Conservation (phyloP, 2,329 filamentous ascomycete species). For the Microsporum audouinii region DNA sequence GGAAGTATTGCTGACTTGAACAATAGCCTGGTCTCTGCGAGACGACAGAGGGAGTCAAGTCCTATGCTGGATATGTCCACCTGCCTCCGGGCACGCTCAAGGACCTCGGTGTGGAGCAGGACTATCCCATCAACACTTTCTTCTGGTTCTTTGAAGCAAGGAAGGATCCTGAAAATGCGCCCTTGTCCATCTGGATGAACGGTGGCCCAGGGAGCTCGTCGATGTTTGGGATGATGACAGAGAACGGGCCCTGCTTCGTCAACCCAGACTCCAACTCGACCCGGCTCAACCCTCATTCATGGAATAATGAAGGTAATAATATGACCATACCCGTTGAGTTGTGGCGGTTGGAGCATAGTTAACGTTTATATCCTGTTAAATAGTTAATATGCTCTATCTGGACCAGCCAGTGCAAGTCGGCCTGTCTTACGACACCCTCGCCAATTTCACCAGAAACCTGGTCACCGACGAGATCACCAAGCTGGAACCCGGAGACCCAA, state of each 20-base stretch:
- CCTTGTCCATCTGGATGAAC: slow-evolving; percentile 51
- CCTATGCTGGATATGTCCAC: slow-evolving; percentile 50
- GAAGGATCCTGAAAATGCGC: slow-evolving; percentile 42
- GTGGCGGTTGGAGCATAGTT: slow-evolving; percentile 37
- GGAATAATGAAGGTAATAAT: slow-evolving; percentile 41
- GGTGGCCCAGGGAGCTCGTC: slow-evolving; percentile 51
- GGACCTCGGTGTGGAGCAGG: slow-evolving; percentile 27
- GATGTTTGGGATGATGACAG: slow-evolving; percentile 45
- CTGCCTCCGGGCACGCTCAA: slow-evolving; percentile 37
- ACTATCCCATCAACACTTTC: slow-evolving; percentile 52
- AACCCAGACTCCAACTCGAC: slow-evolving; percentile 43
- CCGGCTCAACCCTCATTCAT: slow-evolving; percentile 48
- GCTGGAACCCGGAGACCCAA: slow-evolving; percentile 10
- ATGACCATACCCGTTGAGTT: slow-evolving; percentile 43
- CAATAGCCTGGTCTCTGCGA: slow-evolving; percentile 39
- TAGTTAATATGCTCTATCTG: slow-evolving; percentile 54
- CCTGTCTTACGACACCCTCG: slow-evolving; percentile 13
- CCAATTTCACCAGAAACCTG: slow-evolving; percentile 13
- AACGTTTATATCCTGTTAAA: slow-evolving; percentile 13
- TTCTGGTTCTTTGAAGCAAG: slow-evolving; percentile 55
- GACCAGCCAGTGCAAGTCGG: slow-evolving; percentile 53
- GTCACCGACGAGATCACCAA: background rate
- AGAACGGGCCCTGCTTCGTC: slow-evolving; percentile 44
- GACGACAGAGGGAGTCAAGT: slow-evolving; percentile 44
- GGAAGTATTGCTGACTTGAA: background rate